A percentile compares a stretch with the other conserved stretches of the same genome.
phyloP scores from a whole-genome alignment of 2,329 filamentous ascomycete genomes.

The Microdochium paspali region DNA sequence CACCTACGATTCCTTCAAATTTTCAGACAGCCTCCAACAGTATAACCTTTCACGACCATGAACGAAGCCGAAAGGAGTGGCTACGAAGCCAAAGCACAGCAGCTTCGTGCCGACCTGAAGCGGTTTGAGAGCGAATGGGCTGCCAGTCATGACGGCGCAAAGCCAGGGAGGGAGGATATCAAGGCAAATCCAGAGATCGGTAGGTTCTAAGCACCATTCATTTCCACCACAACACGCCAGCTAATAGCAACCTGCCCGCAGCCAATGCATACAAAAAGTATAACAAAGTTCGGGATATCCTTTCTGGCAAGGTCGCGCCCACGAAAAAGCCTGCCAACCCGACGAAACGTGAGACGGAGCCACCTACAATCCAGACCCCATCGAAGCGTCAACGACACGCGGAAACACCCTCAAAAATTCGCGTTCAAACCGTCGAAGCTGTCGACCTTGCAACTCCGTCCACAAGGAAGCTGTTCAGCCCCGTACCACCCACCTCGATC shows the following conservation, averaged over 20 bases:
- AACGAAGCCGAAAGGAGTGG: conserved; percentile 31
- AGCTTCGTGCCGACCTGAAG: conserved; percentile 63
- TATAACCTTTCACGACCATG: conserved; percentile 23
- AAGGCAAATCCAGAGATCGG: conserved; percentile 64
- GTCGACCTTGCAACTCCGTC: conserved; percentile 44
- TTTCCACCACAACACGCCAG: not conserved
- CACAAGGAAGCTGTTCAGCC: conserved; percentile 50
- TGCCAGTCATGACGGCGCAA: conserved; percentile 51
- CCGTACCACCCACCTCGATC: conserved; percentile 49
- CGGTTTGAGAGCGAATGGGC: conserved; percentile 64
- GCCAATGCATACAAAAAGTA: conserved; percentile 72
- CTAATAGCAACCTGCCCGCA: conserved; percentile 18
- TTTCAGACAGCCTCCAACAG: too few species aligned
- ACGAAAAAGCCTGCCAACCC: conserved; percentile 22
- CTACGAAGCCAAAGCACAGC: conserved; percentile 40
- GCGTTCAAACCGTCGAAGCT: conserved; percentile 16
- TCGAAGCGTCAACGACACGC: conserved; percentile 38
- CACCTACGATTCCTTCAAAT: too few species aligned
- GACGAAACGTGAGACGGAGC: conserved; percentile 31
- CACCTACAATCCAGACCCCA: conserved; percentile 30
- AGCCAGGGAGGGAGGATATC: conserved; percentile 67
- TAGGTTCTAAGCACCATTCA: conserved; percentile 24
- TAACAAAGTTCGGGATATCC: conserved; percentile 51
- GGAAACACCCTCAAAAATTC: conserved; percentile 37
- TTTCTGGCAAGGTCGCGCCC: conserved; percentile 40